Evolutionary conservation across 1,139 yeast genomes (phyloP).

Genomic region (Debaryomyces coudertii): DNA sequence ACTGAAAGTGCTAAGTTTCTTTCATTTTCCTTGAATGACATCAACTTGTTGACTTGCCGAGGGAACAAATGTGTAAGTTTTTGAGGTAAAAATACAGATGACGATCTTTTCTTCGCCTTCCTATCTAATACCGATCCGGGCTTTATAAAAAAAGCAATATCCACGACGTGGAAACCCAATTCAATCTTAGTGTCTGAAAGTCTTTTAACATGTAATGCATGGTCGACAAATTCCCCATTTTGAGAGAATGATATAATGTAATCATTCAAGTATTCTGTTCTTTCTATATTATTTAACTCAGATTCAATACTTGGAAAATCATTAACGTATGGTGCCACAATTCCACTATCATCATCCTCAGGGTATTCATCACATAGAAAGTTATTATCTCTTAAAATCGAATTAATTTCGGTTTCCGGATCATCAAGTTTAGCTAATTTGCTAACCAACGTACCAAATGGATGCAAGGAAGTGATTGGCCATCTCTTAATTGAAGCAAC

Average conservation of each 20-base stretch:
- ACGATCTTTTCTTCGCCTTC: slow-evolving; percentile 87
- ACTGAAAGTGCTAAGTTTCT: slow-evolving; percentile 76
- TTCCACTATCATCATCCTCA: slow-evolving; percentile 39
- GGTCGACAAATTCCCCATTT: slow-evolving; percentile 64
- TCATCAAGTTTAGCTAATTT: slow-evolving; percentile 84
- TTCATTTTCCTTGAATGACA: slow-evolving; percentile 66
- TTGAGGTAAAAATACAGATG: slow-evolving; percentile 90
- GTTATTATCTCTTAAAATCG: slow-evolving; percentile 90
- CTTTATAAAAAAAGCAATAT: slow-evolving; percentile 70
- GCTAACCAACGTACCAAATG: slow-evolving; percentile 91
- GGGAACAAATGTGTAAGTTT: slow-evolving; percentile 73
- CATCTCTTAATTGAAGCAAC: slow-evolving; percentile 97
- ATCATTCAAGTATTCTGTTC: slow-evolving; percentile 65
- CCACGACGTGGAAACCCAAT: slow-evolving; percentile 79
- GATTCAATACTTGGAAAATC: slow-evolving; percentile 44
- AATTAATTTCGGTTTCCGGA: slow-evolving; percentile 78
- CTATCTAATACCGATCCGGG: slow-evolving; percentile 81
- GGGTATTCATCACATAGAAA: slow-evolving; percentile 86
- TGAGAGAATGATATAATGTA: slow-evolving; percentile 69
- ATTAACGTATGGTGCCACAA: slow-evolving; percentile 20
- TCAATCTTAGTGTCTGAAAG: slow-evolving; percentile 63
- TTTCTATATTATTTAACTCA: slow-evolving; percentile 38
- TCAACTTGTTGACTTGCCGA: slow-evolving; percentile 54
- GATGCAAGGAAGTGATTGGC: slow-evolving; percentile 98
- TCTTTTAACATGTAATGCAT: slow-evolving; percentile 76